These are phyloP conservation scores for Apiospora kogelbergensis DNA, from an alignment of 2,329 filamentous ascomycete species.

Conservation along the genomic window DNA sequence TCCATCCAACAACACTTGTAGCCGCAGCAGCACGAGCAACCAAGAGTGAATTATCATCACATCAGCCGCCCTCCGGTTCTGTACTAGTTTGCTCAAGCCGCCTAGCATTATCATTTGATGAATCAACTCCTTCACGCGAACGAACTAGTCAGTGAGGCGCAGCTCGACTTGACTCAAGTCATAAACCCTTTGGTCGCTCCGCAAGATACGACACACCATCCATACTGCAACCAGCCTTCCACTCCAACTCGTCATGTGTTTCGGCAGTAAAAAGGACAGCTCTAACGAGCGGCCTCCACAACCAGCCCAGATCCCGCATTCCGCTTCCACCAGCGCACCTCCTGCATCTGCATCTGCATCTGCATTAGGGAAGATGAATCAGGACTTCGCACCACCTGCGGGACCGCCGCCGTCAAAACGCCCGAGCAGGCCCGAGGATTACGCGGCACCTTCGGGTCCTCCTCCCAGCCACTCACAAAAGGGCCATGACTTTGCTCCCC, in stretches of 20 bases:
- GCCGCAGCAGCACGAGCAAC: background rate
- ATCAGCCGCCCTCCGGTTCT: background rate
- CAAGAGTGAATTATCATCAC: background rate
- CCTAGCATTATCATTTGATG: background rate
- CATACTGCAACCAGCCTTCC: background rate
- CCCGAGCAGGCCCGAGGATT: constrained; percentile 13
- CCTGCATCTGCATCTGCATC: constrained; percentile 24
- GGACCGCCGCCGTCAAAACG: constrained; percentile 25
- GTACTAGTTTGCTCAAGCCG: background rate
- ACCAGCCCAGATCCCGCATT: constrained; percentile 31
- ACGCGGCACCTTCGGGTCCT: constrained; percentile 26
- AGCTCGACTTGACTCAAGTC: background rate
- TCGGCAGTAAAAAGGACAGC: constrained; percentile 43
- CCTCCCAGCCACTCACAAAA: constrained; percentile 21
- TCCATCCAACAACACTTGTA: background rate
- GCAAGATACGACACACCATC: background rate
- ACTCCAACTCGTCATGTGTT: constrained; percentile 44
- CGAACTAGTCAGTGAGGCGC: background rate
- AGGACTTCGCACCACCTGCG: constrained; percentile 20
- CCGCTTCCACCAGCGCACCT: constrained; percentile 20
- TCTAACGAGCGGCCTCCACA: constrained; percentile 39
- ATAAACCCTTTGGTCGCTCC: background rate
- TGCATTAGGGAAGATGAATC: constrained; percentile 14
- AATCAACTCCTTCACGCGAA: background rate
- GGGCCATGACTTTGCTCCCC: constrained; percentile 31